Conservation (phyloP, 495 filamentous ascomycete species). For the Cercophora scortea region DNA sequence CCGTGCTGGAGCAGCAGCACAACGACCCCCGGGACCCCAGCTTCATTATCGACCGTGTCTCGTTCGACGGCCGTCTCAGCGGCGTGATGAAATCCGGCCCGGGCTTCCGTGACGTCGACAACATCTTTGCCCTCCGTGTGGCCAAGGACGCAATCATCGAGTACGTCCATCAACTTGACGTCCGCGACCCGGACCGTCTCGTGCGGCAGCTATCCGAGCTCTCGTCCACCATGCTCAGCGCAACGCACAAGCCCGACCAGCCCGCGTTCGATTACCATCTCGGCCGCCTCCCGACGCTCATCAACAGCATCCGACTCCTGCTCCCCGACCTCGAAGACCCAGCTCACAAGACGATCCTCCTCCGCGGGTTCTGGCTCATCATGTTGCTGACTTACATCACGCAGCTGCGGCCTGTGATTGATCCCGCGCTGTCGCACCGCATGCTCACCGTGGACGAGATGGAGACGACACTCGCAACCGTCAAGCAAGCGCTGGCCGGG, state of each 20-base stretch:
- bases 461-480: constrained; percentile 6
- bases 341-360: constrained; percentile 7
- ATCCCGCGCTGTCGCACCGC: constrained; percentile 4
- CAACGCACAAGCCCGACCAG: constrained; percentile 15
- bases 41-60: constrained; percentile 13
- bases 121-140: constrained; percentile 10
- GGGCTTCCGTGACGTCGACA: constrained; percentile 11
- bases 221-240: constrained; percentile 15
- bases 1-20: constrained; percentile 3
- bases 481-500: constrained; percentile 3
- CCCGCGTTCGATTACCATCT: constrained; percentile 24
- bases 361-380: constrained; percentile 22
- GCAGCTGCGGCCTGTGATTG: constrained; percentile 21
- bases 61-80: constrained; percentile 20
- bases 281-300: constrained; percentile 12
- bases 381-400: constrained; percentile 21
- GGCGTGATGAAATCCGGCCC: constrained; percentile 21
- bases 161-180: constrained; percentile 19
- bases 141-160: constrained; percentile 15
- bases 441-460: not conserved
- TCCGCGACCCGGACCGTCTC: constrained; percentile 2
- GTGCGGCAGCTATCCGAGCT: constrained; percentile 16
- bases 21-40: constrained; percentile 6
- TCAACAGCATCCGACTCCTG: constrained; percentile 16
- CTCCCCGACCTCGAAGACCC: constrained; percentile 8